phyloP scores from a whole-genome alignment of 2,329 filamentous ascomycete species.

The Thermothelomyces thermophilus region DNA sequence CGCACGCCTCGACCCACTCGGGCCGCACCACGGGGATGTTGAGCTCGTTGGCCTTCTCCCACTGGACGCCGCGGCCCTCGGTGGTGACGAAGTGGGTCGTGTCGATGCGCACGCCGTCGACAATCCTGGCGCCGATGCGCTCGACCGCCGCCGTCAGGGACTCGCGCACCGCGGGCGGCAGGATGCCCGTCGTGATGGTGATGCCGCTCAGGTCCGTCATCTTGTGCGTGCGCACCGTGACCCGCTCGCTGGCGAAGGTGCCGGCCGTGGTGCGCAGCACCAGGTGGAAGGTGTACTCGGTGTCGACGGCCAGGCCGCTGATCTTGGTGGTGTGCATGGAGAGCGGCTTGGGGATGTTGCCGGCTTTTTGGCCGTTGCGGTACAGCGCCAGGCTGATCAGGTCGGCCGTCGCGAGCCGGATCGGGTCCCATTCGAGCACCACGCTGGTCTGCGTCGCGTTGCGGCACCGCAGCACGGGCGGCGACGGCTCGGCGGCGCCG shows the following conservation, averaged over 20 bases:
- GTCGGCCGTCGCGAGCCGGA: slow-evolving; percentile 86
- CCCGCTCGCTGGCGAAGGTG: slow-evolving; percentile 74
- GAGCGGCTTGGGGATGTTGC: slow-evolving; percentile 80
- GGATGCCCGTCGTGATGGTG: slow-evolving; percentile 83
- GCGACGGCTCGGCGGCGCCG: slow-evolving; percentile 67
- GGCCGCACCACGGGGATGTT: slow-evolving; percentile 96
- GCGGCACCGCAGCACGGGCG: slow-evolving; percentile 79
- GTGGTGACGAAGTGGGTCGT: slow-evolving; percentile 98
- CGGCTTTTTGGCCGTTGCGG: slow-evolving; percentile 93
- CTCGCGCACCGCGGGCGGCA: slow-evolving; percentile 67
- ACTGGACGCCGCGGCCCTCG: slow-evolving; percentile 78
- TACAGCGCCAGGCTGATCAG: slow-evolving; percentile 84
- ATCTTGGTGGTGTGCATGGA: slow-evolving; percentile 96
- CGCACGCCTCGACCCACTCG: slow-evolving; percentile 97
- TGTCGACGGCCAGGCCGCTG: slow-evolving; percentile 90
- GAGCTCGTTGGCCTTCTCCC: slow-evolving; percentile 96
- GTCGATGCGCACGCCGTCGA: slow-evolving; percentile 86
- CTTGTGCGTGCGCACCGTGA: slow-evolving; percentile 88
- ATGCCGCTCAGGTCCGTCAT: slow-evolving; percentile 97
- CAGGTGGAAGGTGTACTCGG: slow-evolving; percentile 90
- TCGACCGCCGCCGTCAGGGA: slow-evolving; percentile 69
- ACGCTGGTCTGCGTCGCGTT: slow-evolving; percentile 99
- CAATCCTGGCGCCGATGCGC: slow-evolving; percentile 85
- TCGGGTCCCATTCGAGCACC: slow-evolving; percentile 95
- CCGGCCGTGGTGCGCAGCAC: slow-evolving; percentile 87